These are phyloP conservation scores for Coniferiporia weirii DNA, from an alignment of 1,284 basidiomycete genomes.

Conservation along the genomic window DNA sequence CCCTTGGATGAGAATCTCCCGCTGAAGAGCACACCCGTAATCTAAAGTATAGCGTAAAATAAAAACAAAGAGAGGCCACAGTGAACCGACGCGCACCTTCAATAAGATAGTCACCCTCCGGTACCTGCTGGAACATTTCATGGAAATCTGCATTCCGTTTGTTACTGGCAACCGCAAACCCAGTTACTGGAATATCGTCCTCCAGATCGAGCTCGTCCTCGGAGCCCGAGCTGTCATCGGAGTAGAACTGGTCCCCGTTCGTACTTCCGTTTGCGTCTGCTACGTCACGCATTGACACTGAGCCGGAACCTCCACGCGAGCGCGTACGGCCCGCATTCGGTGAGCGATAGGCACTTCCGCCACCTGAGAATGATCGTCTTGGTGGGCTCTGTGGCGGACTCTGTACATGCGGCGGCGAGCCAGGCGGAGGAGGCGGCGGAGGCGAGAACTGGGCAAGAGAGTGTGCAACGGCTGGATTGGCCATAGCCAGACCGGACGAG, in stretches of 20 bases:
- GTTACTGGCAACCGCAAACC: slow-evolving; percentile 95
- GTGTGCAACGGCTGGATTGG: slow-evolving; percentile 46
- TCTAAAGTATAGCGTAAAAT: slow-evolving; percentile 47
- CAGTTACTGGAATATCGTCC: slow-evolving; percentile 75
- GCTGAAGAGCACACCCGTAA: slow-evolving; percentile 94
- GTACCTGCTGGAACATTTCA: slow-evolving; percentile 81
- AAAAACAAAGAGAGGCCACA: slow-evolving; percentile 1
- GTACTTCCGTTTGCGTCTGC: not conserved
- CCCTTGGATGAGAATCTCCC: slow-evolving; percentile 96
- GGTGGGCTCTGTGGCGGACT: slow-evolving; percentile 12
- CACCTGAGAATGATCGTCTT: slow-evolving; percentile 1
- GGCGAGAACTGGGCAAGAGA: slow-evolving; percentile 35
- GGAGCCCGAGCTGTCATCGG: slow-evolving; percentile 25
- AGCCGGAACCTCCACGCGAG: slow-evolving; percentile 26
- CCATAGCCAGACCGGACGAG: slow-evolving; percentile 61
- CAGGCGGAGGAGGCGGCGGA: slow-evolving; percentile 19
- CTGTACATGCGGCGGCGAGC: slow-evolving; percentile 4
- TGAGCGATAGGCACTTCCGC: not conserved
- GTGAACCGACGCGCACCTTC: slow-evolving; percentile 59
- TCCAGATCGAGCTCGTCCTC: slow-evolving; percentile 47
- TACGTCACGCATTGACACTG: slow-evolving; percentile 4
- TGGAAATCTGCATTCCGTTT: slow-evolving; percentile 97
- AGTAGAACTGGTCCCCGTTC: slow-evolving; percentile 16
- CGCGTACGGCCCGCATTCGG: slow-evolving; percentile 22
- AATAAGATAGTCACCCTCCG: slow-evolving; percentile 96